Conservation (phyloP, 805 yeast species). For the Nakazawaea holstii region DNA sequence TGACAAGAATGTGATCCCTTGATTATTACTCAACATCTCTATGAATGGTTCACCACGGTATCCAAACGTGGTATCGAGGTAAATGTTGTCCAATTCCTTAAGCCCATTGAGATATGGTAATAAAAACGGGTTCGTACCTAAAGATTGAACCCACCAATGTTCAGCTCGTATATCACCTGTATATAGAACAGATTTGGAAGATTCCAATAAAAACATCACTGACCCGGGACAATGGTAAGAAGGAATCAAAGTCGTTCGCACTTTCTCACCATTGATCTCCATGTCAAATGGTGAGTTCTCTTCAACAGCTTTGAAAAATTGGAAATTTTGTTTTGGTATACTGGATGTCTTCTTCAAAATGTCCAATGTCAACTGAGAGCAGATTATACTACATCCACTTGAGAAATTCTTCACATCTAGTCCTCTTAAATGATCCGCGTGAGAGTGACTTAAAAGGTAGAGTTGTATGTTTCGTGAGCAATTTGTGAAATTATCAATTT, state of each 20-base stretch:
- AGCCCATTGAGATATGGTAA: slow-evolving; percentile 33
- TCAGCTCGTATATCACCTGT: slow-evolving; percentile 61
- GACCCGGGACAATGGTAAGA: slow-evolving; percentile 61
- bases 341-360: not conserved
- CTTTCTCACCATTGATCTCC: slow-evolving; percentile 11
- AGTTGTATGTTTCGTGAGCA: slow-evolving; percentile 15
- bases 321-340: slow-evolving; percentile 13
- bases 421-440: slow-evolving; percentile 50
- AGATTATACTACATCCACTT: slow-evolving; percentile 37
- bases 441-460: slow-evolving; percentile 45
- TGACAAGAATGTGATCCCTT: slow-evolving; percentile 32
- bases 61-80: slow-evolving; percentile 51
- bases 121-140: slow-evolving; percentile 33
- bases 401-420: slow-evolving; percentile 23
- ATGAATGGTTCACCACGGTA: slow-evolving; percentile 45
- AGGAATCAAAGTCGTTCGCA: slow-evolving; percentile 37
- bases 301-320: slow-evolving; percentile 1
- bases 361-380: slow-evolving; percentile 35
- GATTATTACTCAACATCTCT: slow-evolving; percentile 34
- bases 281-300: slow-evolving; percentile 9
- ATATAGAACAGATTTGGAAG: slow-evolving; percentile 31
- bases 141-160: slow-evolving; percentile 38
- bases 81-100: slow-evolving; percentile 35
- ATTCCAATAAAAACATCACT: slow-evolving; percentile 45
- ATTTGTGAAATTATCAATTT: slow-evolving; percentile 28